Evolutionary conservation across 164 flowering plant genomes (phyloP).

Genomic region (Vitis rupestris): DNA sequence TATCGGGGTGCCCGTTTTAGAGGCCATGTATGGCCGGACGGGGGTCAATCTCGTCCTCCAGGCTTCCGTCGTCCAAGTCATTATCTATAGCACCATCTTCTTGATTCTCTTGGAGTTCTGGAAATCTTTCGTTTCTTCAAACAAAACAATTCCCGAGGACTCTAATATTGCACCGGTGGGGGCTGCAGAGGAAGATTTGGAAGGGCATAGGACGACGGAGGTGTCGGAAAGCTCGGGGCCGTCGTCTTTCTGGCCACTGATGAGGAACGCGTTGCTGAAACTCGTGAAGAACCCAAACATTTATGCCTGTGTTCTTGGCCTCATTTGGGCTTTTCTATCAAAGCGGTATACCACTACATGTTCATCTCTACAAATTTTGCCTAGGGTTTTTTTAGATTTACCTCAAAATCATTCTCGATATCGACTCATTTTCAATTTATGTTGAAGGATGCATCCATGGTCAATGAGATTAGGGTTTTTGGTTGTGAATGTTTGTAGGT

Average conservation of each 20-base stretch:
- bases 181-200: background rate
- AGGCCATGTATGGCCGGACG: conserved; percentile 29
- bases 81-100: conserved; percentile 20
- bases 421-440: no score
- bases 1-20: conserved; percentile 30
- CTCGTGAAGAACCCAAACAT: conserved; percentile 21
- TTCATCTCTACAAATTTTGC: no score
- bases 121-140: background rate
- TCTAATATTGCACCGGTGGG: no score
- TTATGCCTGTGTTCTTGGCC: conserved; percentile 20
- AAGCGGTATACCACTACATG: conserved; percentile 4
- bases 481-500: conserved; percentile 11
- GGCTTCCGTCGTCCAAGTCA: conserved; percentile 23
- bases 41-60: conserved; percentile 29
- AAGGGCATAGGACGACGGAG: background rate
- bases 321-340: conserved; percentile 23
- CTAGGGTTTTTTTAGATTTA: no score
- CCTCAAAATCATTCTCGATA: no score
- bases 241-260: conserved; percentile 5
- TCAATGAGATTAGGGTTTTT: no score
- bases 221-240: background rate
- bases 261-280: conserved; percentile 11
- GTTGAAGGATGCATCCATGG: no score
- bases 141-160: background rate
- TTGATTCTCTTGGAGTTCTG: conserved; percentile 19